Evolutionary conservation across 2,329 filamentous ascomycete species (phyloP), one percentile per base, ranked within the genome.

Genomic region (Trichocomaceae sp.): DNA sequence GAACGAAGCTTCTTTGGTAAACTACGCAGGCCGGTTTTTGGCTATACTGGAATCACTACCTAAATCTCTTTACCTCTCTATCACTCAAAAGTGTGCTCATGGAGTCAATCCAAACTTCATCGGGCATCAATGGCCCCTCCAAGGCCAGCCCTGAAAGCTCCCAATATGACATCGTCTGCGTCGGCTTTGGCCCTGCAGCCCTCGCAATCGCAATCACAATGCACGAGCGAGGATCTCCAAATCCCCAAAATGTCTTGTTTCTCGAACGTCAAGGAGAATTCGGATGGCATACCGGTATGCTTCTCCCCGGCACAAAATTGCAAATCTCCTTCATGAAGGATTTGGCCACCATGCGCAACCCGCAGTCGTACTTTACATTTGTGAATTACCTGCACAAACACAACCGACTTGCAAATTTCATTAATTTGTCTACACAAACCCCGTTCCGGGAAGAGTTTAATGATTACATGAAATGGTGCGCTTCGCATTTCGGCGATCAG

Each of bases 281-380:
- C 22, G 55, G 55, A 22, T 57, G 55, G 55, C 55, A 57, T 20
- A 57, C 55, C 2, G 55, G 55, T 5, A 57, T 57, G 55, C 39
- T 57, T 26, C 50, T 57, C 8, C 55, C 55, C 8, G 55, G 55
- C 5, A 50, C 55, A 17, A 53, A 54, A 33, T 54, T 57, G 55
- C 55, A 57, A 20, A 57, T 57, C 9, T 57, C 55, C 12, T 57
- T 57, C 42, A 50, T 57, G 55, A 57, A 57, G 42, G 55, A 57
- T 26, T 13, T 57, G 17, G 55, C 55, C 3, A 57, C 55, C 2
- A 57, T 57, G 55, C 50, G 55, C 17, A 57, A 57, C 19, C 55
- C 55, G 17, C 50, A 53, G 29, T 57, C 55, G 9, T 47, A 47
- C 5, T 57, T 57, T 9, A 57, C 55, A 15, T 57, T 57, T 42